Base-by-base conservation (phyloP, 2,329 filamentous ascomycete species). In the Nemania bipapillata region DNA sequence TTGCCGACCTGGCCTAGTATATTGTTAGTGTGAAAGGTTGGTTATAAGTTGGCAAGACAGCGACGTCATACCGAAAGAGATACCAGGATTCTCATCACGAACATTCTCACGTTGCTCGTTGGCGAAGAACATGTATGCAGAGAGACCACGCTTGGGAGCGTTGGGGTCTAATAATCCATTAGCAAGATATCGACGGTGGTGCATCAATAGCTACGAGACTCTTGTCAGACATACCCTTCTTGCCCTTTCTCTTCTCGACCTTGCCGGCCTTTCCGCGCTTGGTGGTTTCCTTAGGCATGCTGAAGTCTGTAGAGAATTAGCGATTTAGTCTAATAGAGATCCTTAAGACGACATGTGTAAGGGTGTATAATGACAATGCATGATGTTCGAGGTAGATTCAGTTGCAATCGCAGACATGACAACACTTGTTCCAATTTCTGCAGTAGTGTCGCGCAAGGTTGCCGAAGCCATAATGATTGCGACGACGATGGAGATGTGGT, bases 51-150 rank as follows among this genome's bases (percentile, higher is more conserved):
- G 26, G 4, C 4, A 24, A 45, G 9, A 49, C 2, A n/a, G n/a
- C n/a, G 28, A 22, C 30, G 37, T 80, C 87, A 76, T 87, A 91
- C 93, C 96, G 84, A 99, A 99, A 76, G 92, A 91, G 85, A 98
- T 97, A 77, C 94, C 95, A 45, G 95, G 95, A 88, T 98, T 98
- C 84, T 98, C 95, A 81, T 97, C 94, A 77, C 96, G 93, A 77
- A 99, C 96, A 83, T 96, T 97, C 81, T 98, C 95, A 77, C 96
- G 94, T 86, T 97, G 93, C 85, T 98, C 96, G 80, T 98, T 98
- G 89, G 96, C 96, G 82, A 98, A 99, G 91, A 98, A 98, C 96
- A 99, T 99, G 90, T 99, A 99, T 73, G 96, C 96, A 62, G 96
- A 98, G 58, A 99, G 93, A 86, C 95, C 96, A 84, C 96, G 94